Conservation (phyloP, 202 grass and related monocot genomes). For the Saccharum hybrid region DNA sequence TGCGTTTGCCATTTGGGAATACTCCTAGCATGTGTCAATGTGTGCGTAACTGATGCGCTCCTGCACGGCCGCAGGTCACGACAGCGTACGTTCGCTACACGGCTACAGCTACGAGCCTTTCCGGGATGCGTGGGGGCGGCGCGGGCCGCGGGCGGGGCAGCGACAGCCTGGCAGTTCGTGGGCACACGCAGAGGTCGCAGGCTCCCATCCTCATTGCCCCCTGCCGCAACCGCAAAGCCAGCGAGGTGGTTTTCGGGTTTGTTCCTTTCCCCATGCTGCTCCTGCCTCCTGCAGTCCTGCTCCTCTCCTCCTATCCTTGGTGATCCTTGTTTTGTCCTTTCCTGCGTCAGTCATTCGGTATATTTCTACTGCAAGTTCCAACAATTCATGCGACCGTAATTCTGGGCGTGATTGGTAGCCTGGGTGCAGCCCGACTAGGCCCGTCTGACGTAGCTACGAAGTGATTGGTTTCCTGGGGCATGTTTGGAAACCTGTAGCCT, state of each 20-base stretch:
- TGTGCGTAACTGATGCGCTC: not conserved
- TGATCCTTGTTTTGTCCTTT: not conserved
- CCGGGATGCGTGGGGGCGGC: not conserved
- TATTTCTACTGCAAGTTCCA: not conserved
- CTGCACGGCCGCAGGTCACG: not conserved
- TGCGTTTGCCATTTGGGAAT: not conserved
- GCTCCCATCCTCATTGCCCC: slow-evolving; percentile 21
- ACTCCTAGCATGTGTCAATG: not conserved
- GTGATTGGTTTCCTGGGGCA: no score
- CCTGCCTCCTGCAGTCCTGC: not conserved
- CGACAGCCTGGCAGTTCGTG: slow-evolving; percentile 36
- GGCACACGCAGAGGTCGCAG: not conserved
- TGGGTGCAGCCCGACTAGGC: no score
- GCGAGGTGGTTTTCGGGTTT: not conserved
- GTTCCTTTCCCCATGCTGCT: slow-evolving; percentile 18
- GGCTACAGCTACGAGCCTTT: not conserved
- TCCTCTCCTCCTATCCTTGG: not conserved
- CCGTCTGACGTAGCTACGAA: no score
- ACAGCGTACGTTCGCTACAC: not conserved
- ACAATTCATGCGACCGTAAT: not conserved
- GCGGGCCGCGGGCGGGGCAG: no score
- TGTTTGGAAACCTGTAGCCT: no score
- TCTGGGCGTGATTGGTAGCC: no score
- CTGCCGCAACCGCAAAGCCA: not conserved
- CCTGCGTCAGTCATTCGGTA: no score